Evolutionary conservation across 2,329 filamentous ascomycete genomes (phyloP).

Genomic region (Monosporascus sp.): DNA sequence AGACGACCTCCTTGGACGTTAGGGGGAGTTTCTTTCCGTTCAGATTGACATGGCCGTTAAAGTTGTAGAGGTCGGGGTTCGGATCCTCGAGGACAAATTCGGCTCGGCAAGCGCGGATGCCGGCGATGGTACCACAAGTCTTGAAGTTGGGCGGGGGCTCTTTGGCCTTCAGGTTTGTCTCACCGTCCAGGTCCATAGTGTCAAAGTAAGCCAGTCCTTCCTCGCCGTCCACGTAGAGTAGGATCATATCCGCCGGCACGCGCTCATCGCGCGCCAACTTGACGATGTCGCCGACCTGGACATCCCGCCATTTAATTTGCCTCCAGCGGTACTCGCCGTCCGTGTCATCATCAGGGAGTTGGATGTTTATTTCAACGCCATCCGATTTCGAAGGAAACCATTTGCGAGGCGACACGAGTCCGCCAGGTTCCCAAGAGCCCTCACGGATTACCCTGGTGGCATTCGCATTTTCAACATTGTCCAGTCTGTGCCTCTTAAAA

Average conservation of each 20-base stretch:
- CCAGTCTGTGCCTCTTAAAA: conserved; percentile 70
- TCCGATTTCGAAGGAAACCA: conserved; percentile 15
- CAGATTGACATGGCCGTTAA: conserved; percentile 63
- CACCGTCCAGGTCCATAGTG: conserved; percentile 78
- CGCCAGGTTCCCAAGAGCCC: conserved; percentile 1
- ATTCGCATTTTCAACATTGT: conserved; percentile 71
- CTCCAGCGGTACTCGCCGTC: conserved; percentile 40
- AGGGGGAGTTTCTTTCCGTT: conserved; percentile 58
- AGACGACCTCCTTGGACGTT: conserved; percentile 76
- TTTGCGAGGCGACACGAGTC: conserved; percentile 6
- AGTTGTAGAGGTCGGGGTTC: conserved; percentile 71
- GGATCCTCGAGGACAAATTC: conserved; percentile 70
- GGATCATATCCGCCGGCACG: conserved; percentile 74
- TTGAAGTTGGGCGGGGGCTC: conserved; percentile 58
- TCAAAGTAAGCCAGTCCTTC: conserved; percentile 79
- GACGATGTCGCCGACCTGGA: conserved; percentile 67
- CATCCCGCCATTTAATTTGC: conserved; percentile 59
- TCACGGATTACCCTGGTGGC: conserved; percentile 40
- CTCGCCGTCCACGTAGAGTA: conserved; percentile 71
- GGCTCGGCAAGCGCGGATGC: conserved; percentile 50
- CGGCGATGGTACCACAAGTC: conserved; percentile 48
- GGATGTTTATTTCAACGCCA: conserved; percentile 2
- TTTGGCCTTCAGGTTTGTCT: conserved; percentile 77
- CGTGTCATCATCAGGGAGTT: conserved; percentile 11
- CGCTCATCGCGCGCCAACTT: conserved; percentile 67